Evolutionary conservation across 176 grass and related monocot species (phyloP).

Genomic region (Carex pumila): DNA sequence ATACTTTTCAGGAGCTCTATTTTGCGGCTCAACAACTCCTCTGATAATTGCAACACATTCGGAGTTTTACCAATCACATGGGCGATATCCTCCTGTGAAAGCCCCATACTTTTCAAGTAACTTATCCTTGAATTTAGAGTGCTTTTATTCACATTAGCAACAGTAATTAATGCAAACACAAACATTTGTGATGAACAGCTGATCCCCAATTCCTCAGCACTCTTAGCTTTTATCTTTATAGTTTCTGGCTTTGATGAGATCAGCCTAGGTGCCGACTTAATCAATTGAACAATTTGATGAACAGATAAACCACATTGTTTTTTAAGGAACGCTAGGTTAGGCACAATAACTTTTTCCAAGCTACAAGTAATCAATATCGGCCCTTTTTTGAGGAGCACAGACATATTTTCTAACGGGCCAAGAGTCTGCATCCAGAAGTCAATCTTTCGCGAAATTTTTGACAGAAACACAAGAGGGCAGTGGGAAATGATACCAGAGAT

Average conservation of each 20-base stretch:
- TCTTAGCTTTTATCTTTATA: background rate
- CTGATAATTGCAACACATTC: background rate
- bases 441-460: background rate
- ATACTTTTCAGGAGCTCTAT: slow-evolving; percentile 37
- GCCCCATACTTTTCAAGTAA: background rate
- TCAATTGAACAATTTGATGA: background rate
- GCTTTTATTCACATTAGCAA: background rate
- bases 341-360: background rate
- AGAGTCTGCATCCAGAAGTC: background rate
- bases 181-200: background rate
- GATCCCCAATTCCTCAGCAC: background rate
- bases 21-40: slow-evolving; percentile 27
- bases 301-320: background rate
- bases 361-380: background rate
- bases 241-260: background rate
- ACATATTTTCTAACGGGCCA: too few species aligned
- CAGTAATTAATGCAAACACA: background rate
- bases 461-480: background rate
- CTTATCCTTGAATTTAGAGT: background rate
- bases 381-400: background rate
- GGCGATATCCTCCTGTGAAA: background rate
- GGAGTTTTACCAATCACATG: background rate
- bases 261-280: background rate
- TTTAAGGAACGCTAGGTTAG: background rate
- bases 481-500: background rate